Evolutionary conservation across 169 alveolate genomes (phyloP), one percentile per base, ranked within the genome.

Genomic region (Plasmodium reichenowi): DNA sequence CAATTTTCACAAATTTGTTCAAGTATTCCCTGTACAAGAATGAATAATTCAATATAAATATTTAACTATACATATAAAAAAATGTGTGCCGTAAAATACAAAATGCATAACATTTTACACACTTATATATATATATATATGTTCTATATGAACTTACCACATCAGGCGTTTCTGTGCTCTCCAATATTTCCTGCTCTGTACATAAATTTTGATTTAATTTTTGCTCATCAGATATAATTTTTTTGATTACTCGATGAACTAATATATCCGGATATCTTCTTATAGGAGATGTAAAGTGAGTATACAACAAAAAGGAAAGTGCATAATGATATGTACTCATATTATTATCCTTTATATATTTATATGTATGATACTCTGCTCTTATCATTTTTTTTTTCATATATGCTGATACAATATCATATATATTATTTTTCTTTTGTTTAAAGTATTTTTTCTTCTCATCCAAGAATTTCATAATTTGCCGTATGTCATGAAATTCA

Each of bases 251-350:
- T 47, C 97, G 95, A 75, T 96, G 98, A 20, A 96, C 98, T 24
- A 96, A 71, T 17, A 96, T 87, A 87, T 96, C 98, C 3, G 98
- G 97, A 86, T 95, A 95, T 76, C 98, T 83, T 56, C 98, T 83
- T 43, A 97, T 97, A 1, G 98, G 98, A 10, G 98, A 95, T 26
- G 97, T 97, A 85, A 97, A 97, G 75, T 96, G 98, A 6, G 98
- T 95, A 92, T 97, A 97, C 29, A 95, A 71, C 22, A 92, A 93
- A 72, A 95, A 94, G 86, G 95, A 94, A 43, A 96, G 88, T 13
- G 98, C 97, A 80, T 88, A 96, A 88, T 96, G 98, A 48, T 88
- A 93, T 48, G 94, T 93, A 38, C 91, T 83, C 91, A 83, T 83
- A 4, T 71, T 24, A 63, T 83, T 83, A 26, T 83, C 85, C 64